phyloP scores from a whole-genome alignment of 2,329 filamentous ascomycete genomes.

The Diaporthe nobilis region DNA sequence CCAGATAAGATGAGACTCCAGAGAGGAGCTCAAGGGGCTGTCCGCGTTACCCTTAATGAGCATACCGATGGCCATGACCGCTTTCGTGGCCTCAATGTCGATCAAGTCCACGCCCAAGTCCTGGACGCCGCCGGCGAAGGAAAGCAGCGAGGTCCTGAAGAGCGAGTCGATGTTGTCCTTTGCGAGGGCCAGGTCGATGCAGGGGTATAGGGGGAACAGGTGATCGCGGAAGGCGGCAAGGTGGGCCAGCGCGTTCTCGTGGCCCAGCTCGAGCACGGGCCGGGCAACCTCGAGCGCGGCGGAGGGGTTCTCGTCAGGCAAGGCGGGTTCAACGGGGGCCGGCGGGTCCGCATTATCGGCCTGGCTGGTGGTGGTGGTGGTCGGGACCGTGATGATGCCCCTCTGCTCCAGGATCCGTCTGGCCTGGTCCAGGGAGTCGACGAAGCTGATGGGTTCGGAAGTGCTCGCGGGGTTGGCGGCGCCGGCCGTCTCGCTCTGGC shows the following conservation, averaged over 20 bases:
- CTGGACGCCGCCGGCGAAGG: conserved; percentile 1
- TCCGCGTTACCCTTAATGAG: not conserved
- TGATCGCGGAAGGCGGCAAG: conserved; percentile 18
- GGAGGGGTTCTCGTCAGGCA: conserved; percentile 1
- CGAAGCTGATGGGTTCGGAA: not conserved
- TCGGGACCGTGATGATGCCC: not conserved
- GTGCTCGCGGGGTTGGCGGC: not conserved
- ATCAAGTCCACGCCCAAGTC: conserved; percentile 13
- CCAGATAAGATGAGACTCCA: conserved; percentile 6
- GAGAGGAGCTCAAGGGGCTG: not conserved
- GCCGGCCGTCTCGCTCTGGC: not conserved
- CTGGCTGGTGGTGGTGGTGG: not conserved
- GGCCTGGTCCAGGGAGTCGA: conserved; percentile 23
- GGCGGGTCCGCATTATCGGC: not conserved
- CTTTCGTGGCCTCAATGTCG: conserved; percentile 19
- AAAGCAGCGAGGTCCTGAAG: conserved; percentile 18
- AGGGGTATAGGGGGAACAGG: conserved; percentile 11
- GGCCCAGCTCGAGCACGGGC: conserved; percentile 13
- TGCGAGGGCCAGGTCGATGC: not conserved
- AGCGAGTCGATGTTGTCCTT: conserved; percentile 17
- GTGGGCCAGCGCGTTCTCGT: conserved; percentile 10
- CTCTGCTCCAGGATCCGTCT: conserved; percentile 19
- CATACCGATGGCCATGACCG: conserved; percentile 16
- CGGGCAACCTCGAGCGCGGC: conserved; percentile 14
- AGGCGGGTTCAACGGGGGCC: not conserved